phyloP scores from a whole-genome alignment of 306 rosid genomes.

The Comarum palustre region DNA sequence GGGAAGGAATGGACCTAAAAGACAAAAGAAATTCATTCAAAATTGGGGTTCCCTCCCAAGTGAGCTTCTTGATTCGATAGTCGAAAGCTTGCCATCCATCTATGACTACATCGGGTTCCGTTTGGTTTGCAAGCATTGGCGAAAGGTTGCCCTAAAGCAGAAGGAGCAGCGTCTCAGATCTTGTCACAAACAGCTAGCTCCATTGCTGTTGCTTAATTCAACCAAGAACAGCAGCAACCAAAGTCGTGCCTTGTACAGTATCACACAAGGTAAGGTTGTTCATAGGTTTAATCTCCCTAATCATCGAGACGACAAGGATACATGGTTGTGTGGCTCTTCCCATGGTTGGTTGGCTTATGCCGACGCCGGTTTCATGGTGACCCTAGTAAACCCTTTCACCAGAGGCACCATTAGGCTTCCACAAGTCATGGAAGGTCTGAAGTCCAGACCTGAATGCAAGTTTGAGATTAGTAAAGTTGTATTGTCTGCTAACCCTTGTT shows the following conservation, averaged over 20 bases:
- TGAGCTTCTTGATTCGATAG: conserved; percentile 7
- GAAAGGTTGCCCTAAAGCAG: background rate
- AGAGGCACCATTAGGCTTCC: conserved; percentile 6
- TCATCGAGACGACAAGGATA: background rate
- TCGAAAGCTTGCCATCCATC: background rate
- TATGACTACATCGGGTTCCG: conserved; percentile 3
- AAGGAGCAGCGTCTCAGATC: background rate
- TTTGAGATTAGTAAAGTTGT: background rate
- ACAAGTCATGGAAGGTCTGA: background rate
- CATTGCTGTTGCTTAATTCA: conserved; percentile 4
- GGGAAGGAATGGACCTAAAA: background rate
- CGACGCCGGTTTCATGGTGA: background rate
- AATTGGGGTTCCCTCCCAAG: conserved; percentile 13
- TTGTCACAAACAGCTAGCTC: background rate
- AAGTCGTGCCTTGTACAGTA: background rate
- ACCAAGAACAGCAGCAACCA: background rate
- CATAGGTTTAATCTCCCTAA: background rate
- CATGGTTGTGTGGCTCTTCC: conserved; percentile 10
- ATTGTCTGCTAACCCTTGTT: background rate
- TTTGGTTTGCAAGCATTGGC: conserved; percentile 12
- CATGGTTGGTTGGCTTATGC: conserved; percentile 9
- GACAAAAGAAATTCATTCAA: background rate
- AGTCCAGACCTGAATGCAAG: background rate
- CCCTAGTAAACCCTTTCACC: conserved; percentile 8
- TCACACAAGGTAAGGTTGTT: background rate